A percentile compares a stretch with the other conserved stretches of the same genome.
These are phyloP conservation scores for Corchorus capsularis DNA, from an alignment of 345 rosid species.

Conservation along the genomic window DNA sequence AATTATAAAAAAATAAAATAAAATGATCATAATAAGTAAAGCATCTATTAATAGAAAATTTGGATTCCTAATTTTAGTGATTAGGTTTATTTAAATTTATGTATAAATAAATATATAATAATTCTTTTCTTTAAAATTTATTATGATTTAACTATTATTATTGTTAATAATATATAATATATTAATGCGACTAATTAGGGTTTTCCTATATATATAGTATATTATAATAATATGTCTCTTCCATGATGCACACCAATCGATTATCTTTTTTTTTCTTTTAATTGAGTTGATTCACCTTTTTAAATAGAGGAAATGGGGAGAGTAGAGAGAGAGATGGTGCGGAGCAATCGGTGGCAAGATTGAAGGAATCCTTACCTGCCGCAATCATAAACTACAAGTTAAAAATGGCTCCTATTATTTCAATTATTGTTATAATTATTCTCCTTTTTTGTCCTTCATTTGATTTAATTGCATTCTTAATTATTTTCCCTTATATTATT, in stretches of 20 bases:
- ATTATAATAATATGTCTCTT: no score
- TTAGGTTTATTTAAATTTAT: no score
- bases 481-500: no score
- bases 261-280: background rate
- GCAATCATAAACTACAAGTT: conserved; percentile 36
- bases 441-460: background rate
- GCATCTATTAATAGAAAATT: no score
- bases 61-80: no score
- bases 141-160: background rate
- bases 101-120: no score
- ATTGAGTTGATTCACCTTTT: conserved; percentile 8
- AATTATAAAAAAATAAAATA: no score
- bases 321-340: background rate
- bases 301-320: background rate
- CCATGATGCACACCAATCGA: background rate
- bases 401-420: conserved; percentile 11
- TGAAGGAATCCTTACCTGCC: conserved; percentile 42
- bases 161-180: no score
- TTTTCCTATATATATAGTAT: background rate
- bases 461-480: background rate
- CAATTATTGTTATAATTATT: background rate
- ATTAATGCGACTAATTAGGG: background rate
- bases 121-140: background rate
- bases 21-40: no score
- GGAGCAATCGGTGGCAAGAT: conserved; percentile 42